Evolutionary conservation across 306 rosid genomes (phyloP), one percentile per base, ranked within the genome.

Genomic region (Prunus mira): DNA sequence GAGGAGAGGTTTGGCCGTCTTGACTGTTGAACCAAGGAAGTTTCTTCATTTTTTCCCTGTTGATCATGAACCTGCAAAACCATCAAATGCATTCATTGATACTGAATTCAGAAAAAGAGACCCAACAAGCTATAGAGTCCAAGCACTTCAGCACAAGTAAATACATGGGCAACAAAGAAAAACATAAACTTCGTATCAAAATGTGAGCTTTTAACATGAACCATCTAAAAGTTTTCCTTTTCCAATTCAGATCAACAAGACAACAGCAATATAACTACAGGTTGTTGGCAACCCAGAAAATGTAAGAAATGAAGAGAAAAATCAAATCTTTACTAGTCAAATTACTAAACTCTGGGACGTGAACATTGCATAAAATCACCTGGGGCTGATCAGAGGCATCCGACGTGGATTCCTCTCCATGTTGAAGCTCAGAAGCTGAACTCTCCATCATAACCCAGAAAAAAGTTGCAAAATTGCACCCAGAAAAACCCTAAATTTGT

Each of bases 1-100:
- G 91, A 88, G 15, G 90, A 73, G 15, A 92, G 88, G 41, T 73
- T 80, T 25, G 97, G 91, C 79, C 83, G 78, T 66, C 88, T 84
- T 14, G 89, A 80, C 49, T 84, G 90, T 15, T 75, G 87, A 80
- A 85, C 63, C 81, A 79, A 67, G 43, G 70, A 79, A 69, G 73
- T 65, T 50, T 74, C 84, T 54, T 67, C 84, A 67, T 51, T 55
- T 41, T 83, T 83, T 71, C 71, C 87, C 77, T 71, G 79, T 76
- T 71, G 81, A 76, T 62, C 13, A 73, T 77, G 74, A 73, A 57
- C 61, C 92, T 89, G 61, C 60, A 71, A 84, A 65, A 13, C 32
- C 72, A 68, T 68, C 63, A 84, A 76, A 74, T 34, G 8, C 24
- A 34, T 69, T 56, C 74, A 68, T 72, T 18, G 64, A 41, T 41